Evolutionary conservation across 805 yeast genomes (phyloP), one percentile per base, ranked within the genome.

Genomic region (Hermanozyma aechmeae): DNA sequence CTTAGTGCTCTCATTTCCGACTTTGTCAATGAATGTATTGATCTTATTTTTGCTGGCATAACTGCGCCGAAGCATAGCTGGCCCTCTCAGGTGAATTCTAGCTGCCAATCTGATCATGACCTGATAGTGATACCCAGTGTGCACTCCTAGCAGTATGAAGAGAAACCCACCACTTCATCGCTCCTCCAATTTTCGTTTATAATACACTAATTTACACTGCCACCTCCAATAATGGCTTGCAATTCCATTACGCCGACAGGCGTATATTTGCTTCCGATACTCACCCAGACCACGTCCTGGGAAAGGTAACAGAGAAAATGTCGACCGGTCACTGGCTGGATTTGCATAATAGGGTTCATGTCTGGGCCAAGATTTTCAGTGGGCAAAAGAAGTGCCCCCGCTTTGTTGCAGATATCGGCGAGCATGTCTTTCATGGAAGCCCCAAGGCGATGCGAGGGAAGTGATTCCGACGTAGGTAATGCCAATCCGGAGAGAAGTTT

Each of bases 381-480:
- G 4, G 65, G 61, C 1, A 52, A 33, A 15, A 75, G 53, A 6
- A 65, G 43, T 15, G 76, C 56, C 21, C 70, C 69, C 27, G 71
- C 51, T 2, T 56, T 51, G 15, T 60, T 45, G 42, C 95, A 84
- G 42, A 59, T 71, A 3, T 71, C 71, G 30, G 68, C 73, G 2
- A 83, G 71, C 13, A 84, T 76, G 30, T 81, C 84, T 37, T 65
- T 75, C 45, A 77, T 76, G 0, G 81, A 60, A 4, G 68, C 57
- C 17, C 52, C 40, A 1, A 73, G 50, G 24, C 56, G 58, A 22
- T 58, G 56, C 8, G 63, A 39, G 0, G 76, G 74, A 4, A 68
- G 54, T 4, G 68, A 64, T 33, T 41, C n/a, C n/a, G n/a, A n/a
- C n/a, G n/a, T n/a, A n/a, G n/a, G n/a, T n/a, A n/a, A n/a, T n/a